Conservation (phyloP, 176 grass and related monocot genomes). For the Triticum turgidum region DNA sequence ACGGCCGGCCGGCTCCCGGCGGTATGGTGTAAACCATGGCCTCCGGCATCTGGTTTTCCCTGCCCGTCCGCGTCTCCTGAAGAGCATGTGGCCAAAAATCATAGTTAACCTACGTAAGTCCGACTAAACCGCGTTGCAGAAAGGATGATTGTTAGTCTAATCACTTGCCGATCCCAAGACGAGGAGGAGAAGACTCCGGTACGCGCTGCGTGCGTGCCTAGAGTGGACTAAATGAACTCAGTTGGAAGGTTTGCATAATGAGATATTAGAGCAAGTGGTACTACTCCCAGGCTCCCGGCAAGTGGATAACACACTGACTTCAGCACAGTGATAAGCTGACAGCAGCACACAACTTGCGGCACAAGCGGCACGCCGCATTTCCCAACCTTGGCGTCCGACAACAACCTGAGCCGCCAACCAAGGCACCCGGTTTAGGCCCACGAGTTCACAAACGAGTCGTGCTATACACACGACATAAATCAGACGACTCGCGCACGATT, state of each 20-base stretch:
- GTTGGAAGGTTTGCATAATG: no score
- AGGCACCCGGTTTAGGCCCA: conserved; percentile 23
- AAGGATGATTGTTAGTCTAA: background rate
- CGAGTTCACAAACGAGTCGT: conserved; percentile 14
- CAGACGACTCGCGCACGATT: no score
- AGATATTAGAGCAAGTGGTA: no score
- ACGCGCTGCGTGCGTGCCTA: background rate
- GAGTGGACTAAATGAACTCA: background rate
- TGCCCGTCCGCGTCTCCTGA: background rate
- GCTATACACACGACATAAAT: no score
- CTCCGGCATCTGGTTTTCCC: conserved; percentile 1
- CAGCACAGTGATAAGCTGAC: no score
- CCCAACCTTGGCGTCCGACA: conserved; percentile 12
- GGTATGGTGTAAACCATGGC: conserved; percentile 15
- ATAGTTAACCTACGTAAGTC: background rate
- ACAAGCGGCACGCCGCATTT: conserved; percentile 8
- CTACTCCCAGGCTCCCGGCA: no score
- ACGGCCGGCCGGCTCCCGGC: no score
- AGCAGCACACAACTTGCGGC: no score
- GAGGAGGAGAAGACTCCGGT: background rate
- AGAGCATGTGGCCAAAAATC: background rate
- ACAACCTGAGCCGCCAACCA: background rate
- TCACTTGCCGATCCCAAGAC: background rate
- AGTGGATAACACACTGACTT: no score
- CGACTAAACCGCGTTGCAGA: background rate